These are phyloP conservation scores for Hyparrhenia diplandra DNA, from an alignment of 176 grass and related monocot genomes.

Conservation along the genomic window DNA sequence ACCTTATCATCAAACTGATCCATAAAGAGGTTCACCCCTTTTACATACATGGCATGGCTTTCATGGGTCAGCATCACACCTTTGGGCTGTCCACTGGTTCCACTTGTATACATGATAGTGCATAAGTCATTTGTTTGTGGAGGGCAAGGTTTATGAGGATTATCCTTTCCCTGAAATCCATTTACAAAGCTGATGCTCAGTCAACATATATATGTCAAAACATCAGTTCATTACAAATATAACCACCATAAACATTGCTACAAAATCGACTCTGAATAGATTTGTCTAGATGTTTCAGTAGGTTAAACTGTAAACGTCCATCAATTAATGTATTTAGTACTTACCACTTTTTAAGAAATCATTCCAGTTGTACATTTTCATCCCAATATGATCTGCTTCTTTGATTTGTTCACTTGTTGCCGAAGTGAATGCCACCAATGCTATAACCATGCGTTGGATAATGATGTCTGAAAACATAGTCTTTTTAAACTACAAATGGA, in stretches of 20 bases:
- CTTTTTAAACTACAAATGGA: not conserved
- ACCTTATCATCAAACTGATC: slow-evolving; percentile 96
- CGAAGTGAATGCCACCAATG: slow-evolving; percentile 68
- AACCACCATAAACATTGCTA: not conserved
- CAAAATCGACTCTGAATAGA: slow-evolving; percentile 19
- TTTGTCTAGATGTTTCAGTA: slow-evolving; percentile 28
- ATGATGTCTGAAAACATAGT: not conserved
- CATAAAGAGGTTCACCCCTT: slow-evolving; percentile 75
- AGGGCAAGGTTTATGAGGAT: slow-evolving; percentile 52
- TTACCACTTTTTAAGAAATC: slow-evolving; percentile 76
- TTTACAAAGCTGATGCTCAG: slow-evolving; percentile 14
- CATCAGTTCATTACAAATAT: slow-evolving; percentile 14
- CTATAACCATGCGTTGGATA: slow-evolving; percentile 40
- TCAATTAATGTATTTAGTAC: slow-evolving; percentile 32
- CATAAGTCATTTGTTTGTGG: slow-evolving; percentile 71
- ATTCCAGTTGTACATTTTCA: slow-evolving; percentile 73
- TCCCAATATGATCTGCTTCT: slow-evolving; percentile 37
- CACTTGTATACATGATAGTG: slow-evolving; percentile 99
- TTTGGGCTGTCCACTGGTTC: slow-evolving; percentile 90
- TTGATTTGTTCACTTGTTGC: slow-evolving; percentile 55
- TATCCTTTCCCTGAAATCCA: slow-evolving; percentile 63
- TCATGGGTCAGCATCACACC: slow-evolving; percentile 91
- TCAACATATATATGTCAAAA: slow-evolving; percentile 23
- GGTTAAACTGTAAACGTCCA: not conserved
- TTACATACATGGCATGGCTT: slow-evolving; percentile 59